A percentile compares a stretch with the other conserved stretches of the same genome.
phyloP scores from a whole-genome alignment of 768 basidiomycete species.

The Cystobasidium tubakii region DNA sequence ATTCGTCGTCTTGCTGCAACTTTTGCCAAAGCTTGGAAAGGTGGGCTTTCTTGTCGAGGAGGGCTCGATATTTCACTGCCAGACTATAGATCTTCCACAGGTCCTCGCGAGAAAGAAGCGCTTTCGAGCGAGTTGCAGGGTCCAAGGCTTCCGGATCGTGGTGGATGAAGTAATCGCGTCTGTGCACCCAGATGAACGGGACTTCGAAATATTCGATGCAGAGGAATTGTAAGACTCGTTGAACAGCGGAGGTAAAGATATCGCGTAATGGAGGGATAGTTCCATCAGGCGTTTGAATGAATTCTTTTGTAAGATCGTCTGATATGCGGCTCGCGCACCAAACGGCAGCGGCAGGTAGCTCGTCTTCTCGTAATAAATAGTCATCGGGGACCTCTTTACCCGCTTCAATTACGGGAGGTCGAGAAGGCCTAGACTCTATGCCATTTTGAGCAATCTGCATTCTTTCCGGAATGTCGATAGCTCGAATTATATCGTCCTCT shows the following conservation, averaged over 20 bases:
- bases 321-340: conserved; percentile 83
- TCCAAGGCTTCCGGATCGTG: conserved; percentile 57
- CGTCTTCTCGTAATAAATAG: conserved; percentile 62
- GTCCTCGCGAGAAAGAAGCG: conserved; percentile 67
- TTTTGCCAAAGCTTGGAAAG: conserved; percentile 61
- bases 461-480: conserved; percentile 84
- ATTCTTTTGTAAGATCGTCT: conserved; percentile 64
- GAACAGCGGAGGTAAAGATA: conserved; percentile 62
- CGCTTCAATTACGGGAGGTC: conserved; percentile 42
- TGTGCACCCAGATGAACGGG: conserved; percentile 89
- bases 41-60: conserved; percentile 66
- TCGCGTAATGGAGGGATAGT: conserved; percentile 55
- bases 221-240: conserved; percentile 68
- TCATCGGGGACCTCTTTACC: conserved; percentile 20
- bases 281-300: conserved; percentile 61
- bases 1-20: conserved; percentile 52
- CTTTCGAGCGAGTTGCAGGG: conserved; percentile 45
- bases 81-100: conserved; percentile 87
- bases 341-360: conserved; percentile 71
- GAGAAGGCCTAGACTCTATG: conserved; percentile 63
- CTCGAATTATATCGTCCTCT: conserved; percentile 85
- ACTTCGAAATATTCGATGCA: conserved; percentile 88
- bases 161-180: conserved; percentile 79
- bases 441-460: conserved; percentile 64
- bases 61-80: conserved; percentile 80